Conservation (phyloP, 1,139 yeast genomes). For the Hansenula sp. region DNA sequence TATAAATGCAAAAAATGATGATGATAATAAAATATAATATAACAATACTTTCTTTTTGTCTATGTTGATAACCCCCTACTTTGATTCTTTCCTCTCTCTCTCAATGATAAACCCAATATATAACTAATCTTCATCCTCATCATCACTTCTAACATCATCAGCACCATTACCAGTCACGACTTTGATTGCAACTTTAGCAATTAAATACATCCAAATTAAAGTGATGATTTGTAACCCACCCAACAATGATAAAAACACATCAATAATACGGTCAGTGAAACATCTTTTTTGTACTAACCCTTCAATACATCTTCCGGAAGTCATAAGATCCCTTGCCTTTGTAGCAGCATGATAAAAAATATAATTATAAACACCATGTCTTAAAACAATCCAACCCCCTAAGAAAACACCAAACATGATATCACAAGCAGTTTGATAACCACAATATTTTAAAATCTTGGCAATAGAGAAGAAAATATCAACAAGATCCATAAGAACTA, state of each 20-base stretch:
- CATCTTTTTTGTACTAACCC: constrained; percentile 39
- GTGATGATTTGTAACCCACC: constrained; percentile 66
- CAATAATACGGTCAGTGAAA: constrained; percentile 51
- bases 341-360: constrained; percentile 51
- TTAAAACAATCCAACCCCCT: constrained; percentile 61
- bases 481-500: constrained; percentile 79
- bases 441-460: constrained; percentile 73
- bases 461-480: constrained; percentile 73
- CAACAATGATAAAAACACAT: constrained; percentile 51
- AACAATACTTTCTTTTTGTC: too few relatives aligned
- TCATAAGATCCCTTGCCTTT: constrained; percentile 20
- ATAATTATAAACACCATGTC: constrained; percentile 76
- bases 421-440: constrained; percentile 60
- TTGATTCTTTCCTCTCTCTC: background rate
- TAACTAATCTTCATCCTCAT: constrained; percentile 50
- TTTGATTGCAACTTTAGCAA: constrained; percentile 62
- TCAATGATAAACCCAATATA: too few relatives aligned
- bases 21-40: background rate
- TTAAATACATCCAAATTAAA: constrained; percentile 72
- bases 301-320: constrained; percentile 18
- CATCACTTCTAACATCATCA: constrained; percentile 84
- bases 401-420: constrained; percentile 64
- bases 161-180: constrained; percentile 70
- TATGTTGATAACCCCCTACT: background rate
- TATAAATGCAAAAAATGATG: background rate